phyloP scores from a whole-genome alignment of 129 eudicot species.

The Erigeron canadensis region DNA sequence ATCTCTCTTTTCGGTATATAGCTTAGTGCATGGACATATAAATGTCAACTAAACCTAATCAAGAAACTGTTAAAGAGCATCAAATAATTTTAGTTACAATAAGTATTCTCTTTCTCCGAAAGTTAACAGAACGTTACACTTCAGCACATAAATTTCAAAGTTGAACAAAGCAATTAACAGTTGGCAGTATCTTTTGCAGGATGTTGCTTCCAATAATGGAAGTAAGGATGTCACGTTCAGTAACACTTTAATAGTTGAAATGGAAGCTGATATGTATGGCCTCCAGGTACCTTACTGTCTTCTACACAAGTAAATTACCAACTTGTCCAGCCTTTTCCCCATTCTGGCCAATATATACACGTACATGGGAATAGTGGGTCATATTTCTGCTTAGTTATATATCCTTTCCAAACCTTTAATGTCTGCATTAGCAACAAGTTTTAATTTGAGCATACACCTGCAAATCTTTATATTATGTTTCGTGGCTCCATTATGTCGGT shows the following conservation, averaged over 20 bases:
- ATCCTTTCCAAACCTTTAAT: not conserved
- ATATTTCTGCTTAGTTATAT: slow-evolving; percentile 6
- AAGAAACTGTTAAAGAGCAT: not conserved
- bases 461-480: not conserved
- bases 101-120: not conserved
- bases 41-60: slow-evolving; percentile 6
- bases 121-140: not conserved
- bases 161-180: slow-evolving; percentile 17
- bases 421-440: slow-evolving; percentile 7
- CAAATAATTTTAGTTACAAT: not conserved
- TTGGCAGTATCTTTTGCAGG: slow-evolving; percentile 42
- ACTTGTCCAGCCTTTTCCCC: not conserved
- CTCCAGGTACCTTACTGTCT: slow-evolving; percentile 53
- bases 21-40: slow-evolving; percentile 3
- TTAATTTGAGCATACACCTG: slow-evolving; percentile 10
- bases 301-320: not conserved
- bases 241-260: slow-evolving; percentile 84
- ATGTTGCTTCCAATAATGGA: slow-evolving; percentile 39
- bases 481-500: slow-evolving; percentile 2
- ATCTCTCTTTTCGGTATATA: not conserved
- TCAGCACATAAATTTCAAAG: slow-evolving; percentile 17
- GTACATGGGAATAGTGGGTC: not conserved
- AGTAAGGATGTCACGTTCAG: slow-evolving; percentile 45
- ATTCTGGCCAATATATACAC: not conserved
- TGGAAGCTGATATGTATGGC: slow-evolving; percentile 77